Base-by-base conservation (phyloP, 345 rosid genomes). In the Sisymbrium irio region DNA sequence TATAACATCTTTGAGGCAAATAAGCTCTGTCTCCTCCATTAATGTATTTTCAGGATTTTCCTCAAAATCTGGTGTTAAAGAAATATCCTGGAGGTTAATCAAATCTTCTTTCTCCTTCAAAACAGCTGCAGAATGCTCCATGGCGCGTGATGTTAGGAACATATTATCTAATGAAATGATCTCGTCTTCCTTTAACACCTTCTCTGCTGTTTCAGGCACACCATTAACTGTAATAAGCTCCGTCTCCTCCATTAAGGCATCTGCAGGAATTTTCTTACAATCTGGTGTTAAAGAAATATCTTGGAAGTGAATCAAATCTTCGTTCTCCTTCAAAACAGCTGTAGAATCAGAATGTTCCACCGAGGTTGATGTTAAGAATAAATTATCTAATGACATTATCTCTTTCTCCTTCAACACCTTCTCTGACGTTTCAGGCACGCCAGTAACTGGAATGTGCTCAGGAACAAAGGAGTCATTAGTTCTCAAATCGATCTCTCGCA, bases 1-100 rank as follows among this genome's bases (percentile, higher is more conserved):
- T 60, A 73, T 77, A 58, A 65, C 72, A 25, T 81, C 82, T 39
- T 77, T 79, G 22, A 75, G 63, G 58, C 73, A 82, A 75, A 81
- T 74, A 45, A 84, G 75, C 74, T 84, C 82, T 33, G 79, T 57
- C 63, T 68, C 51, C 63, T 41, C 54, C 32, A 2, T 4, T 13
- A 13, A 55, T 2, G 18, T 41, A 17, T 39, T 5, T 39, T 28
- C 51, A 54, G 41, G 18, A 40, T 0, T 17, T 40, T 25, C 41
- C 41, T 39, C 18, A 25, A 12, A 27, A 4, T 40, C 63, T 55
- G 30, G 32, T 47, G 50, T 51, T 39, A 37, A 36, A 20, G 61
- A 66, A 53, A 2, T 44, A 67, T 60, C 63, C 5, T 30, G 7
- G 53, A 74, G 33, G 46, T 2, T 15, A 59, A 40, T 36, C 10